Percentiles rank a stretch among this genome's conserved stretches.
phyloP scores from a whole-genome alignment of 2,329 filamentous ascomycete species.

The Hypoxylon sp. region DNA sequence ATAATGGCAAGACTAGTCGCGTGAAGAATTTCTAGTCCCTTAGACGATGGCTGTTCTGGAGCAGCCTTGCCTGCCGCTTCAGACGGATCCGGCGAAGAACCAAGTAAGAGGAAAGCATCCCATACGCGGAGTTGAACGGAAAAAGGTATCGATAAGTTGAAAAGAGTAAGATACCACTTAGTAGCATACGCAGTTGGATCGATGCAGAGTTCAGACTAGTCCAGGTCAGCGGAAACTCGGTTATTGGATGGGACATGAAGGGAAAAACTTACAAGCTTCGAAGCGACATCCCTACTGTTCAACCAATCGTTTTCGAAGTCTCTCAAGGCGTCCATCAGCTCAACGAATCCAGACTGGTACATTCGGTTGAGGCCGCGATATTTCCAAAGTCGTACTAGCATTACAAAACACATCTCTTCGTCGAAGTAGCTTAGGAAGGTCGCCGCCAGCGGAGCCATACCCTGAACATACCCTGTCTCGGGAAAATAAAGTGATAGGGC shows the following conservation, averaged over 20 bases:
- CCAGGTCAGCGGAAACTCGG: conserved; percentile 21
- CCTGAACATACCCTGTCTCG: conserved; percentile 94
- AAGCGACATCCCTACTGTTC: conserved; percentile 79
- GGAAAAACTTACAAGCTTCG: conserved; percentile 77
- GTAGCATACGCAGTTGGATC: conserved; percentile 94
- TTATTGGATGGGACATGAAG: neutral
- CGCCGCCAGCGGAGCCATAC: conserved; percentile 94
- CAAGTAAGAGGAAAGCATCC: conserved; percentile 97
- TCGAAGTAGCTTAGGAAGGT: conserved; percentile 97
- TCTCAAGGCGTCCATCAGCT: conserved; percentile 85
- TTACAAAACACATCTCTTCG: conserved; percentile 93
- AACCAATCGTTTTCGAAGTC: conserved; percentile 92
- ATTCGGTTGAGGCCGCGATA: conserved; percentile 87
- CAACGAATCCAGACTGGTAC: conserved; percentile 86
- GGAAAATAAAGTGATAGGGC: conserved; percentile 92
- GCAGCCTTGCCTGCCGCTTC: conserved; percentile 48
- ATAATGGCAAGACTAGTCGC: conserved; percentile 91
- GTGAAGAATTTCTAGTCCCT: conserved; percentile 88
- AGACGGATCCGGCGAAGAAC: conserved; percentile 69
- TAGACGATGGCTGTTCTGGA: conserved; percentile 59
- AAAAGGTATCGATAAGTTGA: conserved; percentile 97
- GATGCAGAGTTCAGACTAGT: conserved; percentile 76
- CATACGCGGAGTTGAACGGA: conserved; percentile 94
- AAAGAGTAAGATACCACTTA: conserved; percentile 96
- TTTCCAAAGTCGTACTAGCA: conserved; percentile 96